Percentiles rank a stretch among this genome's conserved stretches.
These are phyloP conservation scores for Cichorium intybus DNA, from an alignment of 140 eudicot genomes.

Conservation along the genomic window DNA sequence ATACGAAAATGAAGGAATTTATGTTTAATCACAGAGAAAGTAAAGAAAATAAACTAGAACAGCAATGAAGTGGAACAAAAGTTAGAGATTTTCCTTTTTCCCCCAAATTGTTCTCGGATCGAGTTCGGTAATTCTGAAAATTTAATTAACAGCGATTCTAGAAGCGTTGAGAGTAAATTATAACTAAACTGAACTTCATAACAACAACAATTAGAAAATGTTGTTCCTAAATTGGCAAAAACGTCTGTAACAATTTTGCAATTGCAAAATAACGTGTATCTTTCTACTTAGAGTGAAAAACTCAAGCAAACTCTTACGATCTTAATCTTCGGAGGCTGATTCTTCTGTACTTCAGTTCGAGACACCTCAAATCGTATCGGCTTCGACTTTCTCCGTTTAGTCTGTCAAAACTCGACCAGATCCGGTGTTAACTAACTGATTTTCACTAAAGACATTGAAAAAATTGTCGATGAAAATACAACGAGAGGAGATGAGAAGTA, in stretches of 20 bases:
- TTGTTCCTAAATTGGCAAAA: neutral
- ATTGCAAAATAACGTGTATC: neutral
- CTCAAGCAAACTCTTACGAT: conserved; percentile 17
- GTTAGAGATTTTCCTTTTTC: conserved; percentile 3
- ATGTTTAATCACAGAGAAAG: neutral
- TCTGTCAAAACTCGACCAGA: conserved; percentile 3
- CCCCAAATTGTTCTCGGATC: conserved; percentile 5
- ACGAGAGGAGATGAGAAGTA: neutral
- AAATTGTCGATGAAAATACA: neutral
- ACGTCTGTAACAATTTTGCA: neutral
- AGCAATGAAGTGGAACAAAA: conserved; percentile 1
- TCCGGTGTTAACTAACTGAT: neutral
- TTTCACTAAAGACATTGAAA: neutral
- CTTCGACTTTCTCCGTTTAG: conserved; percentile 10
- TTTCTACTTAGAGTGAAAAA: neutral
- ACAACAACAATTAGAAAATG: neutral
- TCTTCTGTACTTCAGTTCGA: neutral
- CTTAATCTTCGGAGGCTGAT: neutral
- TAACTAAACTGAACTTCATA: conserved; percentile 10
- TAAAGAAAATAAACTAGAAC: neutral
- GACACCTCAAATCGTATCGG: neutral
- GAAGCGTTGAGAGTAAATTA: neutral
- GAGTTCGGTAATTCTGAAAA: neutral
- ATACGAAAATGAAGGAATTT: neutral
- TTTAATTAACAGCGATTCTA: neutral